These are phyloP conservation scores for Malassezia equina DNA, from an alignment of 1,284 basidiomycete species.

Conservation along the genomic window DNA sequence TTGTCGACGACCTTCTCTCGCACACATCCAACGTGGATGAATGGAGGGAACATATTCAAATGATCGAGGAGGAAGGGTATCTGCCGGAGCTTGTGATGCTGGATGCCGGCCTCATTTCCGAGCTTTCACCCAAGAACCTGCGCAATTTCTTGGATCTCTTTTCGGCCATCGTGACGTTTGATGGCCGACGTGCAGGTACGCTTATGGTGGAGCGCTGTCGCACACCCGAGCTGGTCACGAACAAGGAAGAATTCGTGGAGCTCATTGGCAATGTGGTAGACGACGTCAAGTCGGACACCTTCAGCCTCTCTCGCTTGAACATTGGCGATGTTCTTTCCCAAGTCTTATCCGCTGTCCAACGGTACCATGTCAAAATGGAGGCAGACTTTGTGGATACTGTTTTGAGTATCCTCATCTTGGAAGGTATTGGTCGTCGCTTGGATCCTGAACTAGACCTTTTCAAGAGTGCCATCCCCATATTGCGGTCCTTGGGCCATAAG, in stretches of 20 bases:
- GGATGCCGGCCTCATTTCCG: slow-evolving; percentile 87
- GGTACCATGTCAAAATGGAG: slow-evolving; percentile 97
- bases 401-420: slow-evolving; percentile 79
- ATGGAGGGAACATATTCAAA: slow-evolving; percentile 65
- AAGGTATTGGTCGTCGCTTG: slow-evolving; percentile 88
- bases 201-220: slow-evolving; percentile 93
- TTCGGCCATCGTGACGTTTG: slow-evolving; percentile 85
- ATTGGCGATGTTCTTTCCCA: slow-evolving; percentile 85
- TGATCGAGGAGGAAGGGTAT: slow-evolving; percentile 64
- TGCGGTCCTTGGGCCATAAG: slow-evolving; percentile 31
- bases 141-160: slow-evolving; percentile 94
- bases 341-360: slow-evolving; percentile 73
- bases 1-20: slow-evolving; percentile 61
- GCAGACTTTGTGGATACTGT: slow-evolving; percentile 98
- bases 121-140: slow-evolving; percentile 68
- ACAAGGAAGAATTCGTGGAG: slow-evolving; percentile 86
- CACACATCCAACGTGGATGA: slow-evolving; percentile 54
- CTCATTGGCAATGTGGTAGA: slow-evolving; percentile 94
- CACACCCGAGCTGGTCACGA: slow-evolving; percentile 78
- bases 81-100: slow-evolving; percentile 91
- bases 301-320: slow-evolving; percentile 86
- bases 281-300: slow-evolving; percentile 87
- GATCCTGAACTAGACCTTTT: slow-evolving; percentile 72
- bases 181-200: slow-evolving; percentile 84
- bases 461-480: slow-evolving; percentile 39